Evolutionary conservation across 306 rosid genomes (phyloP).

Genomic region (Quercus cerris): DNA sequence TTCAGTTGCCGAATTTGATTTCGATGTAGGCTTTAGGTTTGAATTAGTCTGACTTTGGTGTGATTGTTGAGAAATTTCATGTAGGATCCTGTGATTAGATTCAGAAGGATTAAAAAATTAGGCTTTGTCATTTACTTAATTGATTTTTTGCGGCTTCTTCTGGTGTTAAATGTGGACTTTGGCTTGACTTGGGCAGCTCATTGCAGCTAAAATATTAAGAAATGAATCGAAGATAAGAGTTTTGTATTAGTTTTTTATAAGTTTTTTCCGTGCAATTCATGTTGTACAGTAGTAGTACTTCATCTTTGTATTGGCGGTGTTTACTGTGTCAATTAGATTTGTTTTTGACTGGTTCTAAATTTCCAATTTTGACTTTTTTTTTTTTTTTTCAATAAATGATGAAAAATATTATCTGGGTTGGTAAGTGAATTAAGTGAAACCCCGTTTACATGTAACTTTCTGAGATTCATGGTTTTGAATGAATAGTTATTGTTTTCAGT

Average conservation of each 20-base stretch:
- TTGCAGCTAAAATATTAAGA: background rate
- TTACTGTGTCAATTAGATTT: background rate
- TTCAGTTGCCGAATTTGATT: no score
- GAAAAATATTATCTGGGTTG: background rate
- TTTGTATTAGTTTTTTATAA: background rate
- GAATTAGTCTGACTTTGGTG: no score
- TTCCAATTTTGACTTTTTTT: background rate
- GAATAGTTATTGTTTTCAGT: background rate
- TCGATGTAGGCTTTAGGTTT: no score
- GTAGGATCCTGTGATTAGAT: no score
- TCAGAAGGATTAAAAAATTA: no score
- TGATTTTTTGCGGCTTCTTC: no score
- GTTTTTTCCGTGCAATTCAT: background rate
- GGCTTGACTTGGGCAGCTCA: background rate
- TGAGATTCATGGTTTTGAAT: no score
- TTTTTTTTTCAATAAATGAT: background rate
- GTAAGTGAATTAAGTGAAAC: background rate
- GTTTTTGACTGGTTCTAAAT: background rate
- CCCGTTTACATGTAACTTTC: no score
- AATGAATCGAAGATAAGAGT: background rate
- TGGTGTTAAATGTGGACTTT: background rate
- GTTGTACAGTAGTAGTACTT: background rate
- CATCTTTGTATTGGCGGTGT: background rate
- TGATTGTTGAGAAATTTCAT: no score
- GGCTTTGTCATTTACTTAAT: no score